Base-by-base conservation (phyloP, 768 basidiomycete genomes). In the Epithele typhae region DNA sequence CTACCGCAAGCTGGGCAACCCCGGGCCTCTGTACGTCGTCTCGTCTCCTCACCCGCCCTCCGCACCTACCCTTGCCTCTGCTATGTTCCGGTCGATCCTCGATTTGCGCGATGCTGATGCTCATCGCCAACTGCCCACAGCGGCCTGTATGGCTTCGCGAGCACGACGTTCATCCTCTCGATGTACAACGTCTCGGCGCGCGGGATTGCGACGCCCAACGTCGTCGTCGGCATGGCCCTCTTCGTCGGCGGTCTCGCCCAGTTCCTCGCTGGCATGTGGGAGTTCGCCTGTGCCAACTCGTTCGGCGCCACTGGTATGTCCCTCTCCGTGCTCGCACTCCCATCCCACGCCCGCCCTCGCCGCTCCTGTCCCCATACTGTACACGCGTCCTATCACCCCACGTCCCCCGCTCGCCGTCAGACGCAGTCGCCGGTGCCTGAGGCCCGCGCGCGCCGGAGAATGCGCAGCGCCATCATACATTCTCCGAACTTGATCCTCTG, bases 221-320 rank as follows among this genome's bases (percentile, higher is more conserved):
- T 81, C 23, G 79, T 91, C 39, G 75, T 92, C 40, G 92, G 90
- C 41, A 91, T 94, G 90, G 89, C 90, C 21, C 60, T 89, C 54
- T 87, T 82, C 65, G 79, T 79, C 51, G 92, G 92, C 53, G 92
- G 92, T 49, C 80, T 93, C 25, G 83, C 75, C 11, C 92, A 94
- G 62, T 72, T 94, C 37, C 68, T 93, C 32, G 92, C 91, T 24
- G 92, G 92, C 34, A 90, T 92, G 84, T 92, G 89, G 89, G 65
- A 65, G 48, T 68, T 67, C 22, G 66, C 65, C 5, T 45, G 75
- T 25, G 82, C 82, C 1, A 88, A 90, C 53, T 69, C 68, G 0
- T 87, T 89, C 52, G 84, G 81, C 55, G 86, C 76, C 10, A 82
- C 85, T 23, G 84, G 86, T 85, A 33, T 64, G 83, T 68, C 1